Conservation (phyloP, 805 yeast species). For the Sugiyamaella mastotermitis region DNA sequence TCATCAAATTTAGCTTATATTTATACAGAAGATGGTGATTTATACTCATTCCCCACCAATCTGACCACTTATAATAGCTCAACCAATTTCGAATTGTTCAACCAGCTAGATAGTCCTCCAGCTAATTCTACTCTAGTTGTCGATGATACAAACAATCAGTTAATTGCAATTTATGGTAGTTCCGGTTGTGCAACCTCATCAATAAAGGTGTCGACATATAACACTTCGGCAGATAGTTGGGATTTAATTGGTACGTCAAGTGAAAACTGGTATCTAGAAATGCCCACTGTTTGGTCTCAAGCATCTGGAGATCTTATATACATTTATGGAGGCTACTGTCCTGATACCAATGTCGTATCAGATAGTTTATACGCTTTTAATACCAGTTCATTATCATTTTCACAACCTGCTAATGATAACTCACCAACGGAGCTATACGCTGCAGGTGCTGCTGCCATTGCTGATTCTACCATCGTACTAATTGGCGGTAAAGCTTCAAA, state of each 20-base stretch:
- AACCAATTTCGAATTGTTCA: conserved; percentile 11
- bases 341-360: conserved; percentile 13
- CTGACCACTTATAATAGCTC: background rate
- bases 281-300: conserved; percentile 26
- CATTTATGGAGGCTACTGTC: conserved; percentile 28
- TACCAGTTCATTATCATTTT: conserved; percentile 16
- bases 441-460: conserved; percentile 21
- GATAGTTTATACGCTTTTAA: conserved; percentile 21
- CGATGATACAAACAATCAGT: conserved; percentile 17
- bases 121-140: conserved; percentile 24
- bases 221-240: conserved; percentile 20
- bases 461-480: conserved; percentile 31
- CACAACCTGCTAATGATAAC: conserved; percentile 10
- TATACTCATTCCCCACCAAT: conserved; percentile 15
- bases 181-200: conserved; percentile 19
- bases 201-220: conserved; percentile 21
- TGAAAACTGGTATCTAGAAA: conserved; percentile 20
- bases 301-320: conserved; percentile 20
- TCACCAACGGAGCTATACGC: conserved; percentile 24
- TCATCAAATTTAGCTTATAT: conserved; percentile 18
- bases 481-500: conserved; percentile 58
- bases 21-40: conserved; percentile 18
- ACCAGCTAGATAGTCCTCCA: conserved; percentile 25
- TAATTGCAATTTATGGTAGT: conserved; percentile 26
- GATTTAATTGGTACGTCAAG: conserved; percentile 16